Conservation (phyloP, 2,329 filamentous ascomycete species). For the Onygena corvina region DNA sequence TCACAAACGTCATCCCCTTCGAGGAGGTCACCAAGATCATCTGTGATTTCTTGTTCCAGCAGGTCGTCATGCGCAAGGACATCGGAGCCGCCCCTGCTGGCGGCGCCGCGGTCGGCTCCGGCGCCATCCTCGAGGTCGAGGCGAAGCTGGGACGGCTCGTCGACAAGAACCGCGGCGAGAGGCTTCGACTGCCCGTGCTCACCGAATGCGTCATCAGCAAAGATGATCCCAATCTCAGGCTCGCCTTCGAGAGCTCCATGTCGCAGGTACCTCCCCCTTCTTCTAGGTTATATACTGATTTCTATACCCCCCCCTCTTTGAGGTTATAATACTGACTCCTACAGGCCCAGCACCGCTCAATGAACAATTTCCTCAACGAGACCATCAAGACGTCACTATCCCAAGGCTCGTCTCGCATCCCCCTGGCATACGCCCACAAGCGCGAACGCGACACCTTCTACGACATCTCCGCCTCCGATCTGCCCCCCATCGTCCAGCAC, state of each 20-base stretch:
- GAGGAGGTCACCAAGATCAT: conserved; percentile 64
- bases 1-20: conserved; percentile 57
- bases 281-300: neutral
- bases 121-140: conserved; percentile 79
- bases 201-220: conserved; percentile 60
- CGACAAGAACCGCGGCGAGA: conserved; percentile 56
- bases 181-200: conserved; percentile 54
- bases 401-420: conserved; percentile 27
- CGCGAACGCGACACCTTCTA: conserved; percentile 76
- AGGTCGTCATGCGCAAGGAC: conserved; percentile 57
- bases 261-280: conserved; percentile 54
- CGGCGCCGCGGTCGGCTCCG: conserved; percentile 48
- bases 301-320: conserved; percentile 6
- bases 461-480: conserved; percentile 51
- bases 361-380: conserved; percentile 79
- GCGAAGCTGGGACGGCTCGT: conserved; percentile 80
- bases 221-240: conserved; percentile 39
- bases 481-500: conserved; percentile 53
- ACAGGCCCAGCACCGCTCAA: conserved; percentile 63
- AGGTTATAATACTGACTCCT: conserved; percentile 10
- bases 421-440: conserved; percentile 66
- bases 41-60: conserved; percentile 67
- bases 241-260: conserved; percentile 79
- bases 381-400: conserved; percentile 42
- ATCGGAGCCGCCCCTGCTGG: conserved; percentile 42